Evolutionary conservation across 768 basidiomycete genomes (phyloP), one percentile per base, ranked within the genome.

Genomic region (Clavulina sp.): DNA sequence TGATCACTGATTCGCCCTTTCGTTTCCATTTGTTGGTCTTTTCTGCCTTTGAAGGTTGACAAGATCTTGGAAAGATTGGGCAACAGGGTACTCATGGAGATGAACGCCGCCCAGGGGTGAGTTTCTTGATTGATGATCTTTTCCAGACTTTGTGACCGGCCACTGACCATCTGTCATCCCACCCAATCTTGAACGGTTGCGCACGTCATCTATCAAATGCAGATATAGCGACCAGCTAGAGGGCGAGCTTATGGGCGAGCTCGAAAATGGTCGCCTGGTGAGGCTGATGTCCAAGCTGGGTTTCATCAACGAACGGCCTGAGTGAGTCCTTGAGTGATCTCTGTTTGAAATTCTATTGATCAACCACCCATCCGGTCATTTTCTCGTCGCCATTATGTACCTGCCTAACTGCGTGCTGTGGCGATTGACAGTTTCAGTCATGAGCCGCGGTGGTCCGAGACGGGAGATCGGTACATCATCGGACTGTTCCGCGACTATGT

Each of bases 261-360:
- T 97, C 21, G 95, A 97, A 69, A 97, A 99, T 60, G 89, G 84
- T 0, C 73, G 95, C 26, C 70, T 97, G 6, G 84, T 96, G 29
- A 73, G 95, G 46, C 65, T 97, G 48, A 68, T 97, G 54, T 80
- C 80, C 64, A 99, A 97, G 67, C 81, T 99, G 59, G 89, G 89
- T 0, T 97, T 99, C 65, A 96, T 99, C 69, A 97, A 97, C 63
- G 95, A 99, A 62, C 74, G 95, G n/a, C 93, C 95, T 2, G 95
- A 97, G 89, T 96, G 62, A 51, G 85, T 74, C 4, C 18, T 28
- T 16, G 21, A 13, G 13, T 46, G 26, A 13, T 49, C 9, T 41
- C 29, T 47, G 32, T 51, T 23, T 36, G 5, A n/a, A 50, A 3
- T 26, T 40, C 31, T 18, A 16, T 23, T 16, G 41, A 6, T 29